Evolutionary conservation across 1,284 basidiomycete species (phyloP), one percentile per base, ranked within the genome.

Genomic region (Xanthoconium separans): DNA sequence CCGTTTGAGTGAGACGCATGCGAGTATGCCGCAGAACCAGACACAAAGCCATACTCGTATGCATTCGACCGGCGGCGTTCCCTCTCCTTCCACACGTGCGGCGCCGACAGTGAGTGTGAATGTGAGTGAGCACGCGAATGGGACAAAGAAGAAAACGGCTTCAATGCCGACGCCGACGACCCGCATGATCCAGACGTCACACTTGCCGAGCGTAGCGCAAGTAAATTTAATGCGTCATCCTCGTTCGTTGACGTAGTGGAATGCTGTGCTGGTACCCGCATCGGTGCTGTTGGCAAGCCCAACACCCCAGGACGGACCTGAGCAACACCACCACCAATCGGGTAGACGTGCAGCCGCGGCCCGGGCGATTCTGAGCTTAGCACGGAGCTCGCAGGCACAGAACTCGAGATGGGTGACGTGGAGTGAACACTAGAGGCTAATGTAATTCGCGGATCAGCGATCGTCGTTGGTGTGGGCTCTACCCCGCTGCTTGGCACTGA

Each of bases 321-420:
- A 4, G 81, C 81, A 46, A 83, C 71, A 34, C 73, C 44, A 47
- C 70, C 61, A 16, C 66, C 59, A 4, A 86, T 66, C 20, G 79
- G 62, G 62, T 85, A 88, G 65, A 88, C 81, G 58, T 87, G 84
- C 65, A 89, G 70, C 37, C 82, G 77, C 4, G 86, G 85, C 2
- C 83, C 82, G 16, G 72, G 66, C 15, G 76, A 77, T 0, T 70
- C 66, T 57, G 61, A 51, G 13, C 52, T 57, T 37, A 65, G 50
- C 24, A 61, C 44, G 13, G 66, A 64, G 9, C 55, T 54, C 0
- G 67, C 63, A 7, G 77, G 78, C 4, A 77, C 76, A 1, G 79
- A 79, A 50, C 75, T 78, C 6, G 76, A 77, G 11, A 65, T 61
- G 7, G 70, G 69, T 54, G 65, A 63, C n/a, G 60, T 44, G 11